Base-by-base conservation (phyloP, 1,284 basidiomycete genomes). In the Tilletia caries region DNA sequence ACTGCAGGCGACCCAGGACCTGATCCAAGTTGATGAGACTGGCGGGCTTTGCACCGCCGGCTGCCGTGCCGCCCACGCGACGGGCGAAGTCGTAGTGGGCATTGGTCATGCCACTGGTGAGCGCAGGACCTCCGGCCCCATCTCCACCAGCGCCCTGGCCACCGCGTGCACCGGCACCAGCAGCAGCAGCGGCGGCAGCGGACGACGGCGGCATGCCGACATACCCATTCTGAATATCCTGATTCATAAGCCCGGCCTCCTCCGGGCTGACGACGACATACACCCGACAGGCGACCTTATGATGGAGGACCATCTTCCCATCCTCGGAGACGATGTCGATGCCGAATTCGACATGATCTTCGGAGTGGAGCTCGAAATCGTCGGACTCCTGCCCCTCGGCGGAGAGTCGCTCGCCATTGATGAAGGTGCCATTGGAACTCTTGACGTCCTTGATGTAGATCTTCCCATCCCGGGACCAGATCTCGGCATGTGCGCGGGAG, bases 301-400 rank as follows among this genome's bases (percentile, higher is more conserved):
- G 95, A 84, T 98, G 95, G 64, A 98, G 91, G 73, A 97, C 94
- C 0, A 93, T 94, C 85, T 94, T 93, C 87, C 96, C 97, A 86
- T 98, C 96, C 82, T 99, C 95, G 72, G 93, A 93, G 69, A 97
- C 92, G 73, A 98, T 98, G 85, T 98, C 96, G 83, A 98, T 98
- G 71, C 95, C 95, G 82, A 97, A 97, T 89, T 98, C 95, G 58
- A 93, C 90, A 74, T 95, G 91, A 82, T 98, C 95, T 79, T 96
- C 95, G 62, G 89, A 91, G 86, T 96, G 95, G 52, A 99, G 89
- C 84, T 97, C 93, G 76, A 89, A 95, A 0, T 93, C 92, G 41
- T 96, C 92, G 0, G 92, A 94, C 85, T 98, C 95, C 69, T 92
- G 88, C 32, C 92, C 91, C 84, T 99, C 95, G 0, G 88, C 88